Conservation (phyloP, 345 rosid genomes). For the Euphorbia pulcherrima region DNA sequence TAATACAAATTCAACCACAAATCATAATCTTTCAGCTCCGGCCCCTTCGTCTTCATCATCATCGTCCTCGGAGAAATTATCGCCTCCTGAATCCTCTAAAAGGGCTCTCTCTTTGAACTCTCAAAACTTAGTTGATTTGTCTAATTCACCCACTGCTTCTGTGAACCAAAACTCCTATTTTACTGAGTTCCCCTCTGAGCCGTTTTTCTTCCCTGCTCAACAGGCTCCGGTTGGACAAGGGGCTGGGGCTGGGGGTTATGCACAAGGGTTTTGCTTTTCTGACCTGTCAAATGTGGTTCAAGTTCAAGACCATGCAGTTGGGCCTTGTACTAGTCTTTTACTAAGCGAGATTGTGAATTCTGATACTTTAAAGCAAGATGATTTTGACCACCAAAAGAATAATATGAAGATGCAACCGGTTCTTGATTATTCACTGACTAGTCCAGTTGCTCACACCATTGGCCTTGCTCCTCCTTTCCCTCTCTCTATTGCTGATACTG, state of each 20-base stretch:
- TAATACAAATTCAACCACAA: slow-evolving; percentile 24
- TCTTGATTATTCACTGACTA: slow-evolving; percentile 26
- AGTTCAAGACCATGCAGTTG: slow-evolving; percentile 31
- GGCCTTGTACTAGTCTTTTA: slow-evolving; percentile 52
- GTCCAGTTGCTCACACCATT: slow-evolving; percentile 24
- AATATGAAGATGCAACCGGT: slow-evolving; percentile 41
- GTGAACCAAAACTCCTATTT: slow-evolving; percentile 44
- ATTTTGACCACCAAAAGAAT: slow-evolving; percentile 35
- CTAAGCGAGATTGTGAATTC: slow-evolving; percentile 51
- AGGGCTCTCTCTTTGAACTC: slow-evolving; percentile 33
- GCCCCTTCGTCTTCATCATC: slow-evolving; percentile 42
- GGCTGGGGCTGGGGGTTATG: slow-evolving; percentile 18
- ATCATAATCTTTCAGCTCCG: slow-evolving; percentile 20
- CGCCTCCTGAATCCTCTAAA: slow-evolving; percentile 40
- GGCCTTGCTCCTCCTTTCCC: slow-evolving; percentile 21
- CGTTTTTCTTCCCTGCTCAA: slow-evolving; percentile 48
- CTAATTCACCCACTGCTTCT: slow-evolving; percentile 38
- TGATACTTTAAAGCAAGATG: slow-evolving; percentile 33
- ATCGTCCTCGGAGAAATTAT: slow-evolving; percentile 60
- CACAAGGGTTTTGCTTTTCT: slow-evolving; percentile 39
- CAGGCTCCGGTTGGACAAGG: slow-evolving; percentile 18
- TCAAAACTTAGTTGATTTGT: slow-evolving; percentile 23
- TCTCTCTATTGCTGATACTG: slow-evolving; percentile 21
- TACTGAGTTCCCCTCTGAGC: slow-evolving; percentile 44
- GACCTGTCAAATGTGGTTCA: slow-evolving; percentile 38